phyloP scores from a whole-genome alignment of 2,329 filamentous ascomycete species.

The Arachnomyces sp. region DNA sequence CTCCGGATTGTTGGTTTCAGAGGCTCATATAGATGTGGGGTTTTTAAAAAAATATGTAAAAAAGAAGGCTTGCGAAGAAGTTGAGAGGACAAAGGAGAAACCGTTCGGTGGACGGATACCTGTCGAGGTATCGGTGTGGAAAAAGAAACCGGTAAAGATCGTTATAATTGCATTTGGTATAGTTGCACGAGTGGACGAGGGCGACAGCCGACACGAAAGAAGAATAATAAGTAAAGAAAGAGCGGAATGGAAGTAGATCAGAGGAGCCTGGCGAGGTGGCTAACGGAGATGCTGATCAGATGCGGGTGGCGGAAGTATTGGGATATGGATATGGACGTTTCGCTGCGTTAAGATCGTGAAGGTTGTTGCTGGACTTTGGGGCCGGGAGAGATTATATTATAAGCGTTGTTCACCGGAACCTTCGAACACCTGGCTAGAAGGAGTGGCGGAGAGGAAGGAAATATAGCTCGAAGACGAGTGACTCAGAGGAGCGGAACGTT shows the following conservation, averaged over 20 bases:
- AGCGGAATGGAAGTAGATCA: slow-evolving; percentile 21
- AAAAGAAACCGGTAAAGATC: slow-evolving; percentile 11
- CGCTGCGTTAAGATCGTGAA: too few relatives aligned
- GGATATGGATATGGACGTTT: too few relatives aligned
- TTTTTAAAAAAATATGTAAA: slow-evolving; percentile 6
- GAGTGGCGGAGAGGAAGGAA: background rate
- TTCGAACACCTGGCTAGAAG: slow-evolving; percentile 8
- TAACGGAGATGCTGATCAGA: too few relatives aligned
- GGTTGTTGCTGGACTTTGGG: background rate
- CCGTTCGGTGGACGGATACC: slow-evolving; percentile 21
- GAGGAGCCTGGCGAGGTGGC: slow-evolving; percentile 6
- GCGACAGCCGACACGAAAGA: slow-evolving; percentile 19
- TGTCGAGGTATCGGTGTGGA: slow-evolving; percentile 9
- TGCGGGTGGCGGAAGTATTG: too few relatives aligned
- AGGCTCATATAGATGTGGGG: slow-evolving; percentile 28
- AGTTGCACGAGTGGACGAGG: slow-evolving; percentile 3
- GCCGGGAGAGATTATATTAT: slow-evolving; percentile 8
- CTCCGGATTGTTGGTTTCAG: slow-evolving; percentile 31
- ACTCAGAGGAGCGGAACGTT: background rate
- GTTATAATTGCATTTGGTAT: slow-evolving; percentile 16
- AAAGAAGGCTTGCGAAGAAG: background rate
- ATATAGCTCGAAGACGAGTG: background rate
- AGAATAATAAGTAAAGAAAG: slow-evolving; percentile 24
- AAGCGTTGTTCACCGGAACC: background rate
- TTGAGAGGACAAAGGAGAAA: slow-evolving; percentile 11